Base-by-base conservation (phyloP, 139 green algal genomes). In the Ettlia oleoabundans region DNA sequence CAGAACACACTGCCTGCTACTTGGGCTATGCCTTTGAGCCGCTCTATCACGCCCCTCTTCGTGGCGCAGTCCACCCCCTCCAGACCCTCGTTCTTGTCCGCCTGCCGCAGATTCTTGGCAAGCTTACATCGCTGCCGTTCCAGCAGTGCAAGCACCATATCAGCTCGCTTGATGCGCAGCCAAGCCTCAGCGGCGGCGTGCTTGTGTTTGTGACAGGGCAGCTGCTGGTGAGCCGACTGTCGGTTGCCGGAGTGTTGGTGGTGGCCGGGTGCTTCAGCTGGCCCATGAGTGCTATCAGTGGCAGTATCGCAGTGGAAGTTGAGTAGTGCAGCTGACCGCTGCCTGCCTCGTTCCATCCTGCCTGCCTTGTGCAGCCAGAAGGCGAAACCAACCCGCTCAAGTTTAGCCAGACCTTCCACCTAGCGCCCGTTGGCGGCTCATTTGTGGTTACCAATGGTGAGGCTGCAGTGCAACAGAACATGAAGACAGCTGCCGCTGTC, bases 321-420 rank as follows among this genome's bases (percentile, higher is more conserved):
- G n/a, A n/a, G n/a, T n/a, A n/a, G n/a, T n/a, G n/a, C n/a, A n/a
- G n/a, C n/a, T n/a, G n/a, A n/a, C n/a, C n/a, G 63, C 63, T 69
- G 63, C 6, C 26, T 22, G 7, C 40, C 18, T 40, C 21, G 40
- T 40, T 37, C 22, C 32, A 15, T 2, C 4, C 28, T 43, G 10
- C 30, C 13, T 42, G 55, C 47, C 47, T n/a, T 58, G 47, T 79
- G 26, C 52, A 84, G 94, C 88, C 92, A 0, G 95, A 98, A 76
- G 92, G 91, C 8, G 94, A 97, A 77, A 80, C 79, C 18, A 90
- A 94, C 43, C 85, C 94, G 5, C 83, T 98, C 22, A 96, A 96
- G 83, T 98, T 98, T 88, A 97, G 92, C 88, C 95, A 98, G 86
- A 87, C 94, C 10, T 98, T 98, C 87, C 95, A 98, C 76, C 82